These are phyloP conservation scores for Selenicereus undatus DNA, from an alignment of 148 eudicot genomes.

Conservation along the genomic window DNA sequence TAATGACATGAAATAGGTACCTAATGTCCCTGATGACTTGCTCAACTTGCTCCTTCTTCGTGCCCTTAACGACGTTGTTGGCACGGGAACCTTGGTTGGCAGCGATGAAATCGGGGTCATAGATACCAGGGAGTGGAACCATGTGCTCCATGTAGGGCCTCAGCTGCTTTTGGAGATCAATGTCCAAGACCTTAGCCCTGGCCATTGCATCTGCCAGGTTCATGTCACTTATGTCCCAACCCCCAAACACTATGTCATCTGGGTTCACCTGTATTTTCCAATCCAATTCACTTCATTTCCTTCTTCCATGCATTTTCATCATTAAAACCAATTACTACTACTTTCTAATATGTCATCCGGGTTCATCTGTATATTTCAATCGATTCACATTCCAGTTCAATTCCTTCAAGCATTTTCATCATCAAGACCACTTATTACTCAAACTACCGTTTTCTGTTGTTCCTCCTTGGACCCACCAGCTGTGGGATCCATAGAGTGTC, in stretches of 20 bases:
- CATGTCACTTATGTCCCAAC: slow-evolving; percentile 95
- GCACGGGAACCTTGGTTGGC: slow-evolving; percentile 95
- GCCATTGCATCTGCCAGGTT: slow-evolving; percentile 93
- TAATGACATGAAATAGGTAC: slow-evolving; percentile 25
- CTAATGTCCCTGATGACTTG: slow-evolving; percentile 85
- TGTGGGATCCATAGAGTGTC: neutral
- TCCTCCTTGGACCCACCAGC: neutral
- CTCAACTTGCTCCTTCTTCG: slow-evolving; percentile 81
- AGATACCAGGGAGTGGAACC: slow-evolving; percentile 97
- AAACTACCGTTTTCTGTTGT: neutral
- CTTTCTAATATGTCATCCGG: neutral
- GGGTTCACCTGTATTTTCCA: slow-evolving; percentile 63
- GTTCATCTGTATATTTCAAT: too few species aligned
- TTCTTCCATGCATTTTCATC: neutral
- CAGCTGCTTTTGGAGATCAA: slow-evolving; percentile 92
- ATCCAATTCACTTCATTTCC: neutral
- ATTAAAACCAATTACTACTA: neutral
- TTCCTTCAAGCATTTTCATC: neutral
- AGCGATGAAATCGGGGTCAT: slow-evolving; percentile 91
- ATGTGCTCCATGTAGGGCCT: slow-evolving; percentile 95
- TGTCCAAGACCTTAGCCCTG: slow-evolving; percentile 86
- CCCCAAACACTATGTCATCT: slow-evolving; percentile 90
- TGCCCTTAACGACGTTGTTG: slow-evolving; percentile 79
- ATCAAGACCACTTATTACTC: neutral
- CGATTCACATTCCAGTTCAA: too few species aligned